A percentile compares a stretch with the other conserved stretches of the same genome.
phyloP scores from a whole-genome alignment of 495 filamentous ascomycete genomes.

The Penicillium flavigenum region DNA sequence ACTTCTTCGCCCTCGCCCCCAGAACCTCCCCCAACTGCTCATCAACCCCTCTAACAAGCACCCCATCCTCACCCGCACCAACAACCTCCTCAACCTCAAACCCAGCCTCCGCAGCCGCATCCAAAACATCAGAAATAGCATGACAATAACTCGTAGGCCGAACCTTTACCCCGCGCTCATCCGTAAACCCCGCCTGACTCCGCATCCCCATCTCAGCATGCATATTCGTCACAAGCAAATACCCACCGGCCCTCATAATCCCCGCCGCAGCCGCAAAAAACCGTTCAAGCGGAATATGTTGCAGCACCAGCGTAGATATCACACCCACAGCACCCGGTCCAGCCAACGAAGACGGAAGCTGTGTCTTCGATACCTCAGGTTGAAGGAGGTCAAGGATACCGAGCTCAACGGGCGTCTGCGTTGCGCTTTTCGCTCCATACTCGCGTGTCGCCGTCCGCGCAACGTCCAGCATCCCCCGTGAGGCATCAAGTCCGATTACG shows the following conservation, averaged over 20 bases:
- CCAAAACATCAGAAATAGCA: conserved; percentile 52
- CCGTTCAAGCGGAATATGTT: conserved; percentile 58
- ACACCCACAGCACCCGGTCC: conserved; percentile 41
- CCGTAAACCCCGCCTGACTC: conserved; percentile 68
- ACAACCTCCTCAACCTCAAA: conserved; percentile 45
- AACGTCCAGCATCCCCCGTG: conserved; percentile 54
- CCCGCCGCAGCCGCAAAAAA: conserved; percentile 56
- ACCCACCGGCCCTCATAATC: conserved; percentile 51
- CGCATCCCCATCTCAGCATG: conserved; percentile 65
- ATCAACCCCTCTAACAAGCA: conserved; percentile 51
- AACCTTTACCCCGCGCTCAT: conserved; percentile 59
- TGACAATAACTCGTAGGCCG: conserved; percentile 62
- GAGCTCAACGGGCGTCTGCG: conserved; percentile 12
- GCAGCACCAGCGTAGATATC: conserved; percentile 66
- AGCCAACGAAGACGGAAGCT: conserved; percentile 18
- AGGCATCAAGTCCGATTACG: conserved; percentile 52
- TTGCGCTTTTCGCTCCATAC: background rate
- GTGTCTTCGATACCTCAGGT: conserved; percentile 11
- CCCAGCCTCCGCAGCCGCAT: conserved; percentile 52
- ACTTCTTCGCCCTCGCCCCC: conserved; percentile 62
- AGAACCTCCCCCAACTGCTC: conserved; percentile 49
- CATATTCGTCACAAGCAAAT: conserved; percentile 70
- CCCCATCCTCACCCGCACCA: conserved; percentile 18
- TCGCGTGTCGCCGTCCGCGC: conserved; percentile 38
- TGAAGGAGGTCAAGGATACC: conserved; percentile 38